phyloP scores from a whole-genome alignment of 495 filamentous ascomycete species.

The Podospora conica region DNA sequence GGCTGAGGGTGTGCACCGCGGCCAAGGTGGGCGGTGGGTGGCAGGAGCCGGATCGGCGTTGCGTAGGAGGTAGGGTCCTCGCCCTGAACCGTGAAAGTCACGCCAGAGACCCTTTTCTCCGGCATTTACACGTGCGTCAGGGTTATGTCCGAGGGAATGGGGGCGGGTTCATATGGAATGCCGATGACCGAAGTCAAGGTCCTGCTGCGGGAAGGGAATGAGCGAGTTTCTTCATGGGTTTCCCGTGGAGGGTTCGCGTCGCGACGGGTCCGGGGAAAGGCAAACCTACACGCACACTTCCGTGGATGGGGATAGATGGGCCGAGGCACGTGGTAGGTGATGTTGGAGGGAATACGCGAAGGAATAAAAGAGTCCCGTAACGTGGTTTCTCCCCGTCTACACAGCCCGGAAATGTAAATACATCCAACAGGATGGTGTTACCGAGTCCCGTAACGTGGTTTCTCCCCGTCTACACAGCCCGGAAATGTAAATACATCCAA shows the following conservation, averaged over 20 bases:
- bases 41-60: no score
- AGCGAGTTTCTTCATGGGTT: neutral
- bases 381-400: neutral
- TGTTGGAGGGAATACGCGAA: neutral
- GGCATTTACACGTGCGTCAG: neutral
- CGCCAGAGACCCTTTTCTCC: neutral
- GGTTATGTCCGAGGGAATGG: neutral
- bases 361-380: neutral
- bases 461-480: neutral
- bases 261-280: neutral
- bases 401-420: neutral
- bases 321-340: no score
- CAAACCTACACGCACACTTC: neutral
- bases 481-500: neutral
- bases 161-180: no score
- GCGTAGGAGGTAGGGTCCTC: no score
- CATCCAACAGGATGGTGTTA: neutral
- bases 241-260: neutral
- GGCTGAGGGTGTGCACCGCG: no score
- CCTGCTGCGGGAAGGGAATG: neutral
- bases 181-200: neutral
- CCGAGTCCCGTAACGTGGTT: no score
- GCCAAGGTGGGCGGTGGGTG: no score
- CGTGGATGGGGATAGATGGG: neutral
- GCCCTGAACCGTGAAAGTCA: neutral